Percentiles rank a stretch among this genome's conserved stretches.
Evolutionary conservation across 169 alveolate species (phyloP).

Genomic region (Plasmodium fragile): DNA sequence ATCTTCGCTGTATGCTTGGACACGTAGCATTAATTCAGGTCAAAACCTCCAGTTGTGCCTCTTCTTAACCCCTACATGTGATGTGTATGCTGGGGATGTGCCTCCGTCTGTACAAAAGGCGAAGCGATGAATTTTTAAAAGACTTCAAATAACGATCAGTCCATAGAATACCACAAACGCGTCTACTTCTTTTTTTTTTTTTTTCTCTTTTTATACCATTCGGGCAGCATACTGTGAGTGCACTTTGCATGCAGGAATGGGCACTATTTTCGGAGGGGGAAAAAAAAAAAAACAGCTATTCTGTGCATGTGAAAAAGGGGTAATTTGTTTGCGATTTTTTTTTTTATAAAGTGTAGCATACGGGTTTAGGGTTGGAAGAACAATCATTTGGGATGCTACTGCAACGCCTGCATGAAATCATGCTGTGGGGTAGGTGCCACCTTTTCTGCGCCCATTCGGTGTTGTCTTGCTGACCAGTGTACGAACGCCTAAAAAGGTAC

Average conservation of each 20-base stretch:
- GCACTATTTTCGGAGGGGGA: neutral
- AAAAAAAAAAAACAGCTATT: neutral
- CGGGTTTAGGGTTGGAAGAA: neutral
- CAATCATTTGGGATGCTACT: neutral
- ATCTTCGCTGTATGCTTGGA: neutral
- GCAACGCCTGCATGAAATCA: neutral
- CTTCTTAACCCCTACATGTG: neutral
- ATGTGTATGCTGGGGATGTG: neutral
- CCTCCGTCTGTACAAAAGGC: neutral
- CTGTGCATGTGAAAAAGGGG: neutral
- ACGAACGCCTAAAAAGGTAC: neutral
- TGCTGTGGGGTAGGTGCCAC: neutral
- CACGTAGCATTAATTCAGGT: neutral
- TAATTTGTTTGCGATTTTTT: neutral
- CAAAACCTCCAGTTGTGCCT: neutral
- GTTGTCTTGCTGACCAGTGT: neutral
- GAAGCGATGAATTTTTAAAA: neutral
- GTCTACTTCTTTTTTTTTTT: neutral
- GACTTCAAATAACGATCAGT: neutral
- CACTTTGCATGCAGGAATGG: slow-evolving; percentile 32
- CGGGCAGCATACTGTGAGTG: slow-evolving; percentile 2
- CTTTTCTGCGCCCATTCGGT: neutral
- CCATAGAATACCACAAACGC: neutral
- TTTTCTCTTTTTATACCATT: neutral
- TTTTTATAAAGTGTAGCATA: neutral